Base-by-base conservation (phyloP, 2,329 filamentous ascomycete genomes). In the Aphanoascus verrucosus region DNA sequence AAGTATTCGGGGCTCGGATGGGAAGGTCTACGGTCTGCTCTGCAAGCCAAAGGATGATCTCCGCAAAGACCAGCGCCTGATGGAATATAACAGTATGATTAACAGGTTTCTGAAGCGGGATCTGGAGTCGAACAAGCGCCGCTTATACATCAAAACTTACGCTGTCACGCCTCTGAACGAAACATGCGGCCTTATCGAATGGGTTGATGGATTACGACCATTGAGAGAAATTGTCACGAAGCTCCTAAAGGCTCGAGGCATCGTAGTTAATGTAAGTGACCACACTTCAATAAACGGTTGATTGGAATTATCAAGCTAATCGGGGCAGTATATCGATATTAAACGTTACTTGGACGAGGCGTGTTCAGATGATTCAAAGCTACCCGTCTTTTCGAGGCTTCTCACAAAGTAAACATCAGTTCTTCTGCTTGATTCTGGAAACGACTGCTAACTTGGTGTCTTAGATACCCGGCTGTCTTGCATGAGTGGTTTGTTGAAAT, bases 11-110 rank as follows among this genome's bases (percentile, higher is more conserved):
- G 93, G 91, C 0, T 91, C 87, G 0, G 89, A 99, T 68, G 93
- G 94, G 6, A 85, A 85, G 55, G 78, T 79, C 15, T 98, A 98
- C 67, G 87, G 88, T 59, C 80, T 98, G 6, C 78, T 99, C 53
- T 94, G 94, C 74, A 98, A 99, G 65, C 94, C 93, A 7, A 97
- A 97, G 68, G 93, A 98, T 66, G 94, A 99, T 67, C 79, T 99
- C 20, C 85, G 93, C 49, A 98, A 94, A 60, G 94, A 99, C 63
- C 91, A 97, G 68, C 88, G 93, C 49, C 82, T 98, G 17, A 98
- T 98, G 90, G 94, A 98, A 66, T 98, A 98, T 75, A 98, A 97
- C 67, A 83, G 85, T 44, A 93, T 97, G 81, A 97, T 98, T 74
- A 98, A 98, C 67, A 81, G 93, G 55, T 88, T 91, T 2, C 72